Evolutionary conservation across 139 green algal genomes (phyloP), one percentile per base, ranked within the genome.

Genomic region (Trebouxia sp.): DNA sequence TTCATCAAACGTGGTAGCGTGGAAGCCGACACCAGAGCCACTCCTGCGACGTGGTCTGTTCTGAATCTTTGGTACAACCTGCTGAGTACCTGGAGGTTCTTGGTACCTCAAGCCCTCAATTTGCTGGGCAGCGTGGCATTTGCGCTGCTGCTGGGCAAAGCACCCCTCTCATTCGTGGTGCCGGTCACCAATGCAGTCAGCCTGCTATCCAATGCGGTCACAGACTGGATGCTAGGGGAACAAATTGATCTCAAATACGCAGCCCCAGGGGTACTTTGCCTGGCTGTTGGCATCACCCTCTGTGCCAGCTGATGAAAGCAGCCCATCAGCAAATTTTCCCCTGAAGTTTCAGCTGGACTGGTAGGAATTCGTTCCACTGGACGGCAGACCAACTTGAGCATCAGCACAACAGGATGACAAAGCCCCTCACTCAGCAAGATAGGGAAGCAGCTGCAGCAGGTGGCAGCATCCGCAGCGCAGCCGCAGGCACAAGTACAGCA

Each of bases 131-230:
- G 85, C 39, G 70, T 85, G 0, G 45, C 90, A 3, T 96, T 96
- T 65, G 80, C 87, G 1, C 58, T 70, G 11, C 41, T 91, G 7
- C 82, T 95, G 0, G 81, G 84, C 14, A 48, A 15, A 15, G 81
- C 76, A 7, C 42, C 76, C 77, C 74, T 96, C 3, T 89, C 81
- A 0, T 6, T 88, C 7, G 75, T 88, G 0, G 91, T 92, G 9
- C 93, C 93, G 1, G 66, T 91, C 11, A 90, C 92, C 17, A 97
- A 97, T 88, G 92, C 90, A 0, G 69, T 81, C 22, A 87, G 79
- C 67, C 74, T 97, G 42, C 80, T 87, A 0, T 70, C 85, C 38
- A 96, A 90, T 72, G 90, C 91, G 17, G 26, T 93, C 5, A 74
- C 84, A 28, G 92, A 95, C 69, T 30, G 90, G 53, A 43, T 84